A percentile compares a stretch with the other conserved stretches of the same genome.
These are phyloP conservation scores for Aspergillus quadrilineatus DNA, from an alignment of 2,329 filamentous ascomycete genomes.

Conservation along the genomic window DNA sequence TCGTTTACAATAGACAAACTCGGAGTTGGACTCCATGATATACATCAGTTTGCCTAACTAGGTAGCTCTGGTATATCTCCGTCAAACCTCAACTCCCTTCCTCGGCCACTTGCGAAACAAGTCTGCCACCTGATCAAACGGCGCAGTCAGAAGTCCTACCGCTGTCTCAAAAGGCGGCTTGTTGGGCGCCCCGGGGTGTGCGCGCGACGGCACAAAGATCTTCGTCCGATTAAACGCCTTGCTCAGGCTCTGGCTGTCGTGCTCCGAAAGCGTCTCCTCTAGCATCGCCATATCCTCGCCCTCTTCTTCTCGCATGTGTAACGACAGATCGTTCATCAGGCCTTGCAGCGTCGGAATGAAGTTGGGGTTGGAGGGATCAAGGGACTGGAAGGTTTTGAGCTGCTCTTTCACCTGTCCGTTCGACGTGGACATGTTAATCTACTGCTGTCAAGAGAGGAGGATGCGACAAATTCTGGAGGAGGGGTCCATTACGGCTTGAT, in stretches of 20 bases:
- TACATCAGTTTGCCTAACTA: too few species aligned
- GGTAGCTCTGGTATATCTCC: too few species aligned
- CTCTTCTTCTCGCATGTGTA: constrained; percentile 54
- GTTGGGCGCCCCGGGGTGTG: constrained; percentile 51
- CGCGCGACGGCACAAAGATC: constrained; percentile 51
- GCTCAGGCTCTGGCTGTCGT: constrained; percentile 38
- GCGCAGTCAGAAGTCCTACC: constrained; percentile 54
- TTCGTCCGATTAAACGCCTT: constrained; percentile 53
- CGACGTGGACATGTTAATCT: background rate
- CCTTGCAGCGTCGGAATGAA: constrained; percentile 44
- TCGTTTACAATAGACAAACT: too few species aligned
- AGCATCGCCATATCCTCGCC: constrained; percentile 48
- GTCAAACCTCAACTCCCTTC: background rate
- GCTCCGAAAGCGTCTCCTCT: constrained; percentile 40
- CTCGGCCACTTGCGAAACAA: constrained; percentile 11
- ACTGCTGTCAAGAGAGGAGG: background rate
- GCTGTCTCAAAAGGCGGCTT: constrained; percentile 57
- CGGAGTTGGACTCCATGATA: too few species aligned
- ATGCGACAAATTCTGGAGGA: too few species aligned
- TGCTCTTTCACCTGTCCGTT: constrained; percentile 50
- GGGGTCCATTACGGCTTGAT: constrained; percentile 30
- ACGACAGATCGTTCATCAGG: constrained; percentile 43
- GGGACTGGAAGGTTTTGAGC: constrained; percentile 49
- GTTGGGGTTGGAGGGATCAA: constrained; percentile 38
- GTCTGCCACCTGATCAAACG: constrained; percentile 52